Base-by-base conservation (phyloP, 2,329 filamentous ascomycete genomes). In the Ophiobolus disseminans region DNA sequence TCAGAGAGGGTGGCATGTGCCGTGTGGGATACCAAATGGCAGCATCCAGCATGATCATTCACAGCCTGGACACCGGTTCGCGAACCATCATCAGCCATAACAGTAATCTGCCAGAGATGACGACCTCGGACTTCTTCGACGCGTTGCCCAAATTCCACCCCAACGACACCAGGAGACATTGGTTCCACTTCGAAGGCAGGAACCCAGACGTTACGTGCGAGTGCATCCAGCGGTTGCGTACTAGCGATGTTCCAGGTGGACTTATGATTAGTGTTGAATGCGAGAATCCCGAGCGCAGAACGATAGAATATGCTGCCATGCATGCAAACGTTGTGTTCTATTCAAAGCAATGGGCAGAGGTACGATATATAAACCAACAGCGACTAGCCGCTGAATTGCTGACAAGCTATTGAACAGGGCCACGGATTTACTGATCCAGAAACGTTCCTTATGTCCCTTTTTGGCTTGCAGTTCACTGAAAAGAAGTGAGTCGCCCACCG, bases 131-230 rank as follows among this genome's bases (percentile, higher is more conserved):
- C 69, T 89, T 91, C 50, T 63, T 68, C 13, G 50, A 48, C 10
- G 73, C 80, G 16, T 76, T 74, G 28, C 58, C 19, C 68, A 84
- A 4, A n/a, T 44, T 5, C 8, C 35, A 16, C 9, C 20, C 3
- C 40, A 40, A 5, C 34, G 28, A 4, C 21, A 4, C 3, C 35
- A 35, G 19, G n/a, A 44, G 16, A 25, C 22, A 26, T 58, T 90
- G 85, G 86, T 88, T 85, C 75, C 88, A 91, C 75, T 90, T 90
- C 59, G 87, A 90, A 83, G 88, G 88, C 50, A 83, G 87, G 44
- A 82, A 84, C 45, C 85, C 86, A 30, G 79, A 83, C 35, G 82
- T 84, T 38, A 84, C 81, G 20, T 72, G 84, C 17, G 65, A 77
- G 32, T 89, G 85, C 69, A 83, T 90, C 45, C 75, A 66, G 32